These are phyloP conservation scores for Pythium chondricola DNA, from an alignment of 352 stramenopile species.

Conservation along the genomic window DNA sequence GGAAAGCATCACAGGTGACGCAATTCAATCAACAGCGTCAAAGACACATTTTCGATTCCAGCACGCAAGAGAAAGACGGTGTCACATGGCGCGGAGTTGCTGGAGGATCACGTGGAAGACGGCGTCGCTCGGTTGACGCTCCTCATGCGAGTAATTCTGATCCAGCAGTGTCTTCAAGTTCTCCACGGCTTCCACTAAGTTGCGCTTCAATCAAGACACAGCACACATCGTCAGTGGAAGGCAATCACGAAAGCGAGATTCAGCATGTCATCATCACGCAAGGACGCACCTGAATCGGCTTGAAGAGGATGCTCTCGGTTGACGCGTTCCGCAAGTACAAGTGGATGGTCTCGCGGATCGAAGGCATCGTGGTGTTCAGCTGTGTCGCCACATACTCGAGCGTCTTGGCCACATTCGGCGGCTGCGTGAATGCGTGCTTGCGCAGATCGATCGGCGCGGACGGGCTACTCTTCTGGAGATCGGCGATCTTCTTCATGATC, in stretches of 20 bases:
- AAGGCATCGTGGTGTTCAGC: slow-evolving; percentile 31
- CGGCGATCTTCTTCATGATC: slow-evolving; percentile 63
- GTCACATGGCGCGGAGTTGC: slow-evolving; percentile 38
- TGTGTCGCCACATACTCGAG: slow-evolving; percentile 35
- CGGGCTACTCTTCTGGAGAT: slow-evolving; percentile 22
- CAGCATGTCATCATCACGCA: too few species aligned
- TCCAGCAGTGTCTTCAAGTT: slow-evolving; percentile 52
- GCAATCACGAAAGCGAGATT: too few species aligned
- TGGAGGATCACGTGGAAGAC: slow-evolving; percentile 34
- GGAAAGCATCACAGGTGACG: too few species aligned
- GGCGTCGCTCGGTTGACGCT: slow-evolving; percentile 36
- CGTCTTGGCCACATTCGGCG: slow-evolving; percentile 35
- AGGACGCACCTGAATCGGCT: slow-evolving; percentile 59
- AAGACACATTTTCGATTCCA: too few species aligned
- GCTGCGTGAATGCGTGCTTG: slow-evolving; percentile 34
- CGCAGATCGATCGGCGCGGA: slow-evolving; percentile 2
- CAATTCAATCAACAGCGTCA: too few species aligned
- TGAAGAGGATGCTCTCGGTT: slow-evolving; percentile 80
- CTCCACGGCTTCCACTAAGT: slow-evolving; percentile 57
- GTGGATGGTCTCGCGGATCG: slow-evolving; percentile 52
- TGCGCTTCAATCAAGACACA: slow-evolving; percentile 34
- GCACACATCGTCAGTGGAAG: neutral
- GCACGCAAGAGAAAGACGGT: neutral
- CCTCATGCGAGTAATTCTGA: slow-evolving; percentile 45
- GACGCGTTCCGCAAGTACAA: slow-evolving; percentile 75